Base-by-base conservation (phyloP, 2,329 filamentous ascomycete species). In the Alternaria hordeiaustralica region DNA sequence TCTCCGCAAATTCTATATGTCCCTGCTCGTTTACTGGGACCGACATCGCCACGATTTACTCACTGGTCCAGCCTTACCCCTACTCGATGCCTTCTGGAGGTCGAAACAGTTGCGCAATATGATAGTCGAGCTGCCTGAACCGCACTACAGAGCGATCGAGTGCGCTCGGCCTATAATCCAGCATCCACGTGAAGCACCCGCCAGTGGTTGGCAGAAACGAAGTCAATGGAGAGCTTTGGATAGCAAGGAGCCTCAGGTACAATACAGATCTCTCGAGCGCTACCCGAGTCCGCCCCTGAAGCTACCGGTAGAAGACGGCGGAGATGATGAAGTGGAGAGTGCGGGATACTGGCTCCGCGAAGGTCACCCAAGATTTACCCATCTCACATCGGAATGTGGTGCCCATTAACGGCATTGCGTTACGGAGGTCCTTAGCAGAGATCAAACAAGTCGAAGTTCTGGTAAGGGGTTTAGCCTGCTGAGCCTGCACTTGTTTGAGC, bases 281-380 rank as follows among this genome's bases (percentile, higher is more conserved):
- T 60, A 58, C 26, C 61, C 64, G 10, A 50, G 30, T 28, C 56
- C 60, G 43, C 60, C 60, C 8, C 6, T 55, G 50, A 66, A 49
- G 15, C 49, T 66, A 15, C 53, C 56, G 20, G 33, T 51, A 23
- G 9, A 15, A 21, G 55, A 51, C 12, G 36, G 20, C 13, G 51
- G 26, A 25, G 33, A 55, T 23, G 47, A 61, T 11, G 53, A 41
- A 21, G n/a, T 12, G 23, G 61, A 58, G 57, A 64, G 64, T 26
- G n/a, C 15, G 7, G 61, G 64, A 13, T 64, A 66, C 33, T 66
- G 57, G 61, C 9, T 66, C 55, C 13, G 23, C 18, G 21, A 58
- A 15, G 54, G 61, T 36, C 36, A 63, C 30, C 25, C 44, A 36
- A 53, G 62, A n/a, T 36, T 36, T 4, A 9, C 6, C 6, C 30